These are phyloP conservation scores for Cyberlindnera saturnus DNA, from an alignment of 805 yeast species.

Conservation along the genomic window DNA sequence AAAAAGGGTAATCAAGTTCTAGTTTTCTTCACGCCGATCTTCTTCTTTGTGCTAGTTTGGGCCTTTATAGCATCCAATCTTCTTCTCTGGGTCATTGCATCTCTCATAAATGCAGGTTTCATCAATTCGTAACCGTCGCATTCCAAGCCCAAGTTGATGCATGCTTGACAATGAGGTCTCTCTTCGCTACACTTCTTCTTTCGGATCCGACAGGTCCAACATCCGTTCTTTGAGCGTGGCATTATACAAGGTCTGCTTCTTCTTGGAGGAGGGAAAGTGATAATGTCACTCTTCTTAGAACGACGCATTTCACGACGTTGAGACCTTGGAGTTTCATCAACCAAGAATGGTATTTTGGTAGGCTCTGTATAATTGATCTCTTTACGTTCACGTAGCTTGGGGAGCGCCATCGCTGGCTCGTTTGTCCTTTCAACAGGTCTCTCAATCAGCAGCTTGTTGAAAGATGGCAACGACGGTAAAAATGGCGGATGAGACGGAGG, in stretches of 20 bases:
- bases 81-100: conserved; percentile 32
- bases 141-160: conserved; percentile 45
- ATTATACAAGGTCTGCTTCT: conserved; percentile 4
- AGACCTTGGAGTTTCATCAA: not conserved
- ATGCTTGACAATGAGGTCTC: conserved; percentile 53
- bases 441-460: too few species aligned
- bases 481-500: too few species aligned
- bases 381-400: not conserved
- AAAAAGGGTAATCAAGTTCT: not conserved
- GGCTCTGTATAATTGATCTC: not conserved
- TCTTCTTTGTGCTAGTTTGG: conserved; percentile 36
- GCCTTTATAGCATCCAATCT: conserved; percentile 47
- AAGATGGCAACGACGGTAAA: too few species aligned
- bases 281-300: not conserved
- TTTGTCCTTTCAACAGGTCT: too few species aligned
- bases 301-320: not conserved
- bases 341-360: not conserved
- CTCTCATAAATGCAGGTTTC: conserved; percentile 51
- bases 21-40: conserved; percentile 29
- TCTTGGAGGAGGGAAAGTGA: not conserved
- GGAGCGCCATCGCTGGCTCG: too few species aligned
- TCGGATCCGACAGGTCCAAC: conserved; percentile 75
- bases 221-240: conserved; percentile 51
- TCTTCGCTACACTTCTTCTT: conserved; percentile 70
- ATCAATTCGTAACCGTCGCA: conserved; percentile 51